Percentiles rank a stretch among this genome's conserved stretches.
Evolutionary conservation across 306 rosid species (phyloP).

Genomic region (Corylus americana): DNA sequence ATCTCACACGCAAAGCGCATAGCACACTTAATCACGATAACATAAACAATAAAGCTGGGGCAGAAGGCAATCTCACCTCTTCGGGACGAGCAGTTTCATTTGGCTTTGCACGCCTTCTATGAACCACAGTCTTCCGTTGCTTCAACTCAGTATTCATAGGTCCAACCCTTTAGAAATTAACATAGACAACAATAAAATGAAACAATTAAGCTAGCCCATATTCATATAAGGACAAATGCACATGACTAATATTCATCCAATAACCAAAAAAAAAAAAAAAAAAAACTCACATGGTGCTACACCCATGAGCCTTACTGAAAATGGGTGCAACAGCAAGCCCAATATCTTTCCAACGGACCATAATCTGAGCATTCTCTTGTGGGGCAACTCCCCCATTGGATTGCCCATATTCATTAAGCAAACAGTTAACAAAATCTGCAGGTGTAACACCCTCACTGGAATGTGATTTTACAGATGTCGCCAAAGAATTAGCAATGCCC

Average conservation of each 20-base stretch:
- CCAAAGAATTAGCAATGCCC: slow-evolving; percentile 56
- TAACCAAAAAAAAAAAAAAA: background rate
- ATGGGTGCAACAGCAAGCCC: slow-evolving; percentile 52
- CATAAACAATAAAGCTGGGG: background rate
- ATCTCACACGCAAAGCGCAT: background rate
- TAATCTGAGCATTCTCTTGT: background rate
- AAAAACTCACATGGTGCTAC: slow-evolving; percentile 63
- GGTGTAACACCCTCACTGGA: slow-evolving; percentile 64
- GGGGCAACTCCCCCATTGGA: slow-evolving; percentile 6
- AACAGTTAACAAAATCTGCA: slow-evolving; percentile 57
- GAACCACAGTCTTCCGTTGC: slow-evolving; percentile 43
- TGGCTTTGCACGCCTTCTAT: slow-evolving; percentile 42
- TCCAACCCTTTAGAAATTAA: slow-evolving; percentile 59
- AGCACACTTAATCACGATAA: background rate
- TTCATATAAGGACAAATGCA: background rate
- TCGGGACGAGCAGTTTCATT: slow-evolving; percentile 54
- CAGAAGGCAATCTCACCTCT: slow-evolving; percentile 45
- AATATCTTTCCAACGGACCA: slow-evolving; percentile 54
- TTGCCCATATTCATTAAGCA: slow-evolving; percentile 49
- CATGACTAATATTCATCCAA: background rate
- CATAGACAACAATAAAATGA: background rate
- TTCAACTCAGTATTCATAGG: slow-evolving; percentile 74
- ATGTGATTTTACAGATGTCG: slow-evolving; percentile 57
- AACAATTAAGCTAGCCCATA: background rate
- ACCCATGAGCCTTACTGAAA: slow-evolving; percentile 57